These are phyloP conservation scores for Agmasoma carcini DNA, from an alignment of 371 early-diverging fungal species.

Conservation along the genomic window DNA sequence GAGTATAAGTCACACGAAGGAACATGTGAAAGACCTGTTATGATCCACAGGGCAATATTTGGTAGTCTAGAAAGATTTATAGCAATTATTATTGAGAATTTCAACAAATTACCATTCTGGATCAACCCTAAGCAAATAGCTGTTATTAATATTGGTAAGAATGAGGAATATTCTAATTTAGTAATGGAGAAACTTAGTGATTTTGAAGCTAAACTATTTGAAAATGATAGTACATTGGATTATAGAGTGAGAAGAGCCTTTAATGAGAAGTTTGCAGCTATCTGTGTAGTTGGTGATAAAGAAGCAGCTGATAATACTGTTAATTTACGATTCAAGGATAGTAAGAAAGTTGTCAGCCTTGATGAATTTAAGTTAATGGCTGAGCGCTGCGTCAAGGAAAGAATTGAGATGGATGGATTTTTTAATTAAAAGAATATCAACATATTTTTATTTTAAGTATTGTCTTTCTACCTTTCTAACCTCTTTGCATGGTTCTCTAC, in stretches of 20 bases:
- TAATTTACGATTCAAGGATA: slow-evolving; percentile 32
- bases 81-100: slow-evolving; percentile 86
- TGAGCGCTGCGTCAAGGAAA: not conserved
- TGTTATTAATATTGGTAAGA: slow-evolving; percentile 57
- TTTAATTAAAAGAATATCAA: slow-evolving; percentile 5
- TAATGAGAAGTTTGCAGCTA: slow-evolving; percentile 70
- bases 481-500: slow-evolving; percentile 45
- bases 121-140: slow-evolving; percentile 79
- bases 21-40: slow-evolving; percentile 68
- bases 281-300: slow-evolving; percentile 77
- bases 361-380: slow-evolving; percentile 7
- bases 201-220: slow-evolving; percentile 55
- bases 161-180: slow-evolving; percentile 47
- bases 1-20: slow-evolving; percentile 62
- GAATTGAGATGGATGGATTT: slow-evolving; percentile 15
- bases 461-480: slow-evolving; percentile 33
- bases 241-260: slow-evolving; percentile 85
- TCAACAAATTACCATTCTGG: slow-evolving; percentile 95
- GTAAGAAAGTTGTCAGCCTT: not conserved
- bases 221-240: slow-evolving; percentile 70
- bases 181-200: slow-evolving; percentile 45
- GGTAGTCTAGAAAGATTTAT: slow-evolving; percentile 93
- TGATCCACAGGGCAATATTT: slow-evolving; percentile 93
- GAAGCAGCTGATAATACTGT: slow-evolving; percentile 67
- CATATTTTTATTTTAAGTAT: slow-evolving; percentile 12